A percentile compares a stretch with the other conserved stretches of the same genome.
phyloP scores from a whole-genome alignment of 1,284 basidiomycete genomes.

The Heterobasidion annosum region DNA sequence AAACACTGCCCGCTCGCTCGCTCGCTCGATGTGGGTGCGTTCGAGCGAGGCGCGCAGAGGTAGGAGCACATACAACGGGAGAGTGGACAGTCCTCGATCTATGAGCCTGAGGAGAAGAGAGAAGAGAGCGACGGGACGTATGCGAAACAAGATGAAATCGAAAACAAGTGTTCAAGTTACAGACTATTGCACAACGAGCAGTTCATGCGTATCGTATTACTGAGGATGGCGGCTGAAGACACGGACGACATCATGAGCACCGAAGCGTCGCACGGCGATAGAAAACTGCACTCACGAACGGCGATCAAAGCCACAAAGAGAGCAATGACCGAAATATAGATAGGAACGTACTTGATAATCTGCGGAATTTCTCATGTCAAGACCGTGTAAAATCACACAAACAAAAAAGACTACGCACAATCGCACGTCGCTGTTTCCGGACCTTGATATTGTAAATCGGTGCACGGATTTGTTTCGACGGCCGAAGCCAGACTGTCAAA shows the following conservation, averaged over 20 bases:
- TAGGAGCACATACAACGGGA: background rate
- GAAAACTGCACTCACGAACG: constrained; percentile 54
- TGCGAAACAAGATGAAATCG: background rate
- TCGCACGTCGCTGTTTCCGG: constrained; percentile 79
- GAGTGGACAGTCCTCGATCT: background rate
- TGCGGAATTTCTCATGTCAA: constrained; percentile 17
- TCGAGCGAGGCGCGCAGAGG: too few species aligned
- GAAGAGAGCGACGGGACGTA: background rate
- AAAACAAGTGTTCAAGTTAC: constrained; percentile 8
- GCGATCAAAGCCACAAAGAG: constrained; percentile 73
- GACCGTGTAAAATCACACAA: constrained; percentile 1
- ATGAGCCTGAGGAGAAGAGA: background rate
- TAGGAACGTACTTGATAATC: constrained; percentile 70
- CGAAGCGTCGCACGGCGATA: background rate
- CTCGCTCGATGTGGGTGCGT: too few species aligned
- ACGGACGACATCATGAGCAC: background rate
- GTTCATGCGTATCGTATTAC: constrained; percentile 3
- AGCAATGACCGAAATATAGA: constrained; percentile 69
- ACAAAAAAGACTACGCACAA: constrained; percentile 40
- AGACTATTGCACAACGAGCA: constrained; percentile 5
- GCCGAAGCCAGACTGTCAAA: constrained; percentile 70
- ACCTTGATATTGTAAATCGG: constrained; percentile 90
- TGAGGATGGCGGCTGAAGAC: constrained; percentile 7
- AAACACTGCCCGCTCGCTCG: too few species aligned
- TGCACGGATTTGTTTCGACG: constrained; percentile 86